These are phyloP conservation scores for Ophiostoma populinum DNA, from an alignment of 2,329 filamentous ascomycete species.

Conservation along the genomic window DNA sequence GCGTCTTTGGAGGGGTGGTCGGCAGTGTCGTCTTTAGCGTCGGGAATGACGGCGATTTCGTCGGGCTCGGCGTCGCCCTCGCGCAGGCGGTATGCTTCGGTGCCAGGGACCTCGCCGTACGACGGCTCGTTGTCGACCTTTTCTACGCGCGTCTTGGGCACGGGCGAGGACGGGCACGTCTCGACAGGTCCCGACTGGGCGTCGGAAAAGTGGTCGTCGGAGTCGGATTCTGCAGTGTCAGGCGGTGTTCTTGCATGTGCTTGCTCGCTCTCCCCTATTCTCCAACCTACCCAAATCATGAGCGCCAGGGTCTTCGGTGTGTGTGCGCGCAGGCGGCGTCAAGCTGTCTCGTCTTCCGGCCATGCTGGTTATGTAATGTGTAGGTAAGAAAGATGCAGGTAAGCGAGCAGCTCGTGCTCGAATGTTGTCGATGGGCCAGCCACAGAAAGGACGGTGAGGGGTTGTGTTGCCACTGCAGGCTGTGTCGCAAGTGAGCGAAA, in stretches of 20 bases:
- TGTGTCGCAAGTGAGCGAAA: neutral
- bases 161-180: slow-evolving; percentile 28
- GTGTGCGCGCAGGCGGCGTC: slow-evolving; percentile 22
- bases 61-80: slow-evolving; percentile 42
- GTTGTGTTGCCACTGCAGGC: neutral
- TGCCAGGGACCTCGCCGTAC: slow-evolving; percentile 45
- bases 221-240: slow-evolving; percentile 34
- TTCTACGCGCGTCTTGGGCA: slow-evolving; percentile 42
- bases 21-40: slow-evolving; percentile 12
- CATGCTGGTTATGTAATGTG: slow-evolving; percentile 11
- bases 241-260: neutral
- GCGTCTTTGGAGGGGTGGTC: neutral
- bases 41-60: slow-evolving; percentile 34
- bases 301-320: slow-evolving; percentile 37
- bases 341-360: slow-evolving; percentile 21
- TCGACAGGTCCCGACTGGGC: slow-evolving; percentile 35
- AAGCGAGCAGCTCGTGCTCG: neutral
- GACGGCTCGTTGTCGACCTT: slow-evolving; percentile 39
- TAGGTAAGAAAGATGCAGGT: neutral
- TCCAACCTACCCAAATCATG: slow-evolving; percentile 37
- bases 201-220: slow-evolving; percentile 54
- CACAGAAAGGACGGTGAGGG: slow-evolving; percentile 1
- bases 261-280: neutral
- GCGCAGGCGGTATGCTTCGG: slow-evolving; percentile 37
- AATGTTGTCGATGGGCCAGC: slow-evolving; percentile 4